Evolutionary conservation across 2,329 filamentous ascomycete species (phyloP), one percentile per base, ranked within the genome.

Genomic region (Calonectria fujianensis): DNA sequence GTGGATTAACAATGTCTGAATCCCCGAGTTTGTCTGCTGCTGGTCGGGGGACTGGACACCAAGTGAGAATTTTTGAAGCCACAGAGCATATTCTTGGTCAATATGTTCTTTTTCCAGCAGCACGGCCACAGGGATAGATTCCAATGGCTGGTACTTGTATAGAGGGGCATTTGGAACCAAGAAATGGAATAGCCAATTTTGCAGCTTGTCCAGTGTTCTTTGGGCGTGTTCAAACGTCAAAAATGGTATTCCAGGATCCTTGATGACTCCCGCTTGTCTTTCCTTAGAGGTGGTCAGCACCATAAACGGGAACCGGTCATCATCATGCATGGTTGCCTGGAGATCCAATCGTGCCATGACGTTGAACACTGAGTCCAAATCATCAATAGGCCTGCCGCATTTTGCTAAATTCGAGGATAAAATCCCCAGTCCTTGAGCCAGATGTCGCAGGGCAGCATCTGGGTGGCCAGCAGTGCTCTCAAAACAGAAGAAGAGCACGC

Each of bases 321-420:
- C 77, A 20, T 78, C 63, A 11, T 78, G 78, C 48, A 78, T 73
- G 18, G 70, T 75, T 6, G 77, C 77, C 50, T 78, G 75, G 52
- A 78, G 65, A 13, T 78, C 77, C 0, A 78, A 69, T 3, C 75
- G 63, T 3, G 71, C 75, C 9, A 78, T 48, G 0, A 77, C 16
- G 3, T 57, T 24, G 1, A 35, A 65, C 1, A 78, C 45, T 4
- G 57, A 48, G 24, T 69, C 65, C 11, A 69, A 29, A 37, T 73
- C 71, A 24, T 69, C 71, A 5, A 50, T 24, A 10, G 32, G 41
- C 32, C 41, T 52, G 11, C 8, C 13, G n/a, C 20, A 24, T 41
- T 37, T 29, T 20, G 45, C 37, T 1, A 39, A 14, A 8, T 48
- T n/a, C 13, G 71, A 69, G 3, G 65, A 54, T 13, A 73, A 48